These are phyloP conservation scores for Vanrija humicola DNA, from an alignment of 1,284 basidiomycete genomes.

Conservation along the genomic window DNA sequence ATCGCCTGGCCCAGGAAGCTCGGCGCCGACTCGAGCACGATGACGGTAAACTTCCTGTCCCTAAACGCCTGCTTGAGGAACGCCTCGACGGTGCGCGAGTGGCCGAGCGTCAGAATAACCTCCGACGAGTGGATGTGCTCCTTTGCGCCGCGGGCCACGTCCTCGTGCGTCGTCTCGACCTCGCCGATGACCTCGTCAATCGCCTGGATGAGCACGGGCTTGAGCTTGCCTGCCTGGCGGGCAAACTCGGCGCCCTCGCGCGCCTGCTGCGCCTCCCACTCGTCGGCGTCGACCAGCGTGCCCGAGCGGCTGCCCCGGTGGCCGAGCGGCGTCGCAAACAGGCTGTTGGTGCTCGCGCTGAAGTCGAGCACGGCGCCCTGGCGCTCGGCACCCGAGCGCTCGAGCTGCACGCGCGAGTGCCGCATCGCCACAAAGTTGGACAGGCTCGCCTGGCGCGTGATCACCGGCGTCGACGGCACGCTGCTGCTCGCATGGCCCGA, in stretches of 20 bases:
- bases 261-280: constrained; percentile 4
- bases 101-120: constrained; percentile 92
- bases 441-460: constrained; percentile 30
- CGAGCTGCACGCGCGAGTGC: constrained; percentile 45
- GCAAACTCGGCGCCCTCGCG: constrained; percentile 40
- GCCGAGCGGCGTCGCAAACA: constrained; percentile 34
- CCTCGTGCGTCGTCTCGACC: constrained; percentile 91
- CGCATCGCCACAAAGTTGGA: constrained; percentile 49
- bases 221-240: constrained; percentile 46
- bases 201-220: constrained; percentile 69
- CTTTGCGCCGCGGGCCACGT: constrained; percentile 86
- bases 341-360: constrained; percentile 24
- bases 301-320: background rate
- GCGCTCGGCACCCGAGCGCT: constrained; percentile 22
- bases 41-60: constrained; percentile 89
- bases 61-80: constrained; percentile 89
- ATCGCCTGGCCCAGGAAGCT: constrained; percentile 82
- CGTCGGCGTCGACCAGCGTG: background rate
- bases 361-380: constrained; percentile 10
- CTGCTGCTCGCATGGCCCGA: background rate
- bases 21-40: constrained; percentile 91
- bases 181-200: constrained; percentile 94
- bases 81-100: constrained; percentile 87
- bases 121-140: constrained; percentile 98
- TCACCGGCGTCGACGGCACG: constrained; percentile 8